These are phyloP conservation scores for Suillus paluster DNA, from an alignment of 768 basidiomycete species.

Conservation along the genomic window DNA sequence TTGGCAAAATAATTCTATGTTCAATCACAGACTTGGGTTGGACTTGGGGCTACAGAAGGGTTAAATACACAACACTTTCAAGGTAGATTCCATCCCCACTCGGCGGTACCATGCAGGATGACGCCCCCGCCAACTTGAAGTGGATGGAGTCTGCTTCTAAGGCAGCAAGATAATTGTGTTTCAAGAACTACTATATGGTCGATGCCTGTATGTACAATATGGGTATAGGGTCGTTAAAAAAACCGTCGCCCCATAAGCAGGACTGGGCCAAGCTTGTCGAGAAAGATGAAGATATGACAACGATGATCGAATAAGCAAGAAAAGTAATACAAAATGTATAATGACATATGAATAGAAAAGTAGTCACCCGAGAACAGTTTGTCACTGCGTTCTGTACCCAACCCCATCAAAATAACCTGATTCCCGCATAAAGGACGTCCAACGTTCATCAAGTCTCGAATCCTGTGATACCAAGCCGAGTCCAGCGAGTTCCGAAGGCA, in stretches of 20 bases:
- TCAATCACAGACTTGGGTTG: too few relatives aligned
- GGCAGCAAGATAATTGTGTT: too few relatives aligned
- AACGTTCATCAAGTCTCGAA: slow-evolving; percentile 58
- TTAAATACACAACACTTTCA: too few relatives aligned
- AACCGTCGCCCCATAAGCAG: neutral
- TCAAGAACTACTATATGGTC: too few relatives aligned
- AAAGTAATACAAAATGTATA: neutral
- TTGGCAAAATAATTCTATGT: too few relatives aligned
- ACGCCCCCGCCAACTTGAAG: too few relatives aligned
- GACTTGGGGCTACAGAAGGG: too few relatives aligned
- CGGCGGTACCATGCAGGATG: too few relatives aligned
- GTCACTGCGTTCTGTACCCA: slow-evolving; percentile 30
- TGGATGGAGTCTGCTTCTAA: too few relatives aligned
- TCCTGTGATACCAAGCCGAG: slow-evolving; percentile 64
- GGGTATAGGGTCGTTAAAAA: neutral
- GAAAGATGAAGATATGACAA: neutral
- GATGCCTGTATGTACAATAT: too few relatives aligned
- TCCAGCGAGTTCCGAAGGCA: slow-evolving; percentile 53
- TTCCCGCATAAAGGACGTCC: slow-evolving; percentile 67
- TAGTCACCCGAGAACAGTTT: neutral
- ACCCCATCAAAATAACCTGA: slow-evolving; percentile 49
- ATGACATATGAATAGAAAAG: neutral
- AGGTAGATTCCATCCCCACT: too few relatives aligned
- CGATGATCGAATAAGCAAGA: neutral
- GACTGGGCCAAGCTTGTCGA: neutral